Evolutionary conservation across 2,329 filamentous ascomycete species (phyloP).

Genomic region (Apiospora sp.): DNA sequence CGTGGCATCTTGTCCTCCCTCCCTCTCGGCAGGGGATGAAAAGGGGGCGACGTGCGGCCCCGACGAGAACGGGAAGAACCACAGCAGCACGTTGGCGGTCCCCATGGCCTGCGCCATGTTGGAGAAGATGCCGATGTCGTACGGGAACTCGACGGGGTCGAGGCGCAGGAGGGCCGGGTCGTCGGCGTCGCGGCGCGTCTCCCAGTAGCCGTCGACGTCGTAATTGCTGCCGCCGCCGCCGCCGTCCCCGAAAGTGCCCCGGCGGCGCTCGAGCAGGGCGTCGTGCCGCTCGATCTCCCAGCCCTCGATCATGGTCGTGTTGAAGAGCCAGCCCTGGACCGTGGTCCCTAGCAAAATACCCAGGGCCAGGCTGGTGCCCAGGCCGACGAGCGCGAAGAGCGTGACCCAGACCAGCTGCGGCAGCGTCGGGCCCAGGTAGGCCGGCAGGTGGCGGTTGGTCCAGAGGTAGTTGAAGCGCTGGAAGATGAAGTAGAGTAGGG

Average conservation of each 20-base stretch:
- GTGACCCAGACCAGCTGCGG: constrained; percentile 68
- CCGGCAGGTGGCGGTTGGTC: constrained; percentile 70
- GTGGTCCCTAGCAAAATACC: constrained; percentile 71
- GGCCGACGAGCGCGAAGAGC: constrained; percentile 64
- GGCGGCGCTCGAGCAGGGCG: constrained; percentile 57
- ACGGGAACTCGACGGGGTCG: constrained; percentile 78
- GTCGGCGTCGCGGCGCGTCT: constrained; percentile 41
- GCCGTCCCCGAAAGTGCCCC: constrained; percentile 48
- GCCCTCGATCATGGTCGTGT: constrained; percentile 82
- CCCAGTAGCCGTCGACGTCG: constrained; percentile 44
- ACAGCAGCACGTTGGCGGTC: constrained; percentile 67
- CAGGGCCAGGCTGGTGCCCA: constrained; percentile 68
- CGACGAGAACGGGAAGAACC: constrained; percentile 73
- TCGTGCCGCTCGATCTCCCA: constrained; percentile 77
- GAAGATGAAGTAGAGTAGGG: constrained; percentile 67
- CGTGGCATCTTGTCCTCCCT: constrained; percentile 37
- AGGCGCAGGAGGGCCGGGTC: constrained; percentile 56
- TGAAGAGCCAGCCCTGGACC: constrained; percentile 67
- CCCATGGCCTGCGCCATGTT: constrained; percentile 84
- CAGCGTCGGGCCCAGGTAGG: constrained; percentile 75
- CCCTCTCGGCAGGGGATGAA: background rate
- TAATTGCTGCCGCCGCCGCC: constrained; percentile 41
- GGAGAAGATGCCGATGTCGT: constrained; percentile 77
- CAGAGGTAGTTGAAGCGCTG: constrained; percentile 68
- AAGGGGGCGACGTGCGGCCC: constrained; percentile 52